Evolutionary conservation across 176 grass and related monocot species (phyloP), one percentile per base, ranked within the genome.

Genomic region (Aechmea fasciata): DNA sequence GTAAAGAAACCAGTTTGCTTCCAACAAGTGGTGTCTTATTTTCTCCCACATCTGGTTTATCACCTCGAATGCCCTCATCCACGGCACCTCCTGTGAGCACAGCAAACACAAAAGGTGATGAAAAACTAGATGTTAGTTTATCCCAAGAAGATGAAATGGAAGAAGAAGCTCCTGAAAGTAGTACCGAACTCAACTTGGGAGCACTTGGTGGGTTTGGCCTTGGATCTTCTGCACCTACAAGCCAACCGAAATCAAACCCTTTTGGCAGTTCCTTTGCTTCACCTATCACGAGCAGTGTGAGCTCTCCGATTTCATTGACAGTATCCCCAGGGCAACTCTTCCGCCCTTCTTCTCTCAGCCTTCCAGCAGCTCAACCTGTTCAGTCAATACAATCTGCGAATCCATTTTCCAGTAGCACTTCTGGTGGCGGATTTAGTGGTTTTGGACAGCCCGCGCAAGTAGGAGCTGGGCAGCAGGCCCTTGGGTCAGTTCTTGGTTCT

Each of bases 91-190:
- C 55, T 67, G 47, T 68, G 48, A 63, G 64, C 64, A 66, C 65
- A 68, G 57, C 81, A 48, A 80, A 74, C n/a, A 75, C 78, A 81
- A 90, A 85, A 66, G 74, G 85, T 70, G 52, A 41, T 65, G 69
- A 51, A 41, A 41, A 41, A 73, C 52, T 71, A 50, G 83, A 71
- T 70, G 50, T 68, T 69, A 68, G 62, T 72, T 81, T 76, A 82
- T 76, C 69, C 18, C 75, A 90, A 82, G 90, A 94, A 92, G 93
- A 97, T 70, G 93, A 97, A 65, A 90, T 92, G 93, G 93, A 97
- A 81, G 93, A 97, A 80, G 93, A 97, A 61, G 79, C 28, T 41
- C 81, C 93, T 48, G 81, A 83, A 65, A 73, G 57, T 67, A 74
- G 61, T 67, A 74, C 69, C 13, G 70, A 82, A 48, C 86, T 92